phyloP scores from a whole-genome alignment of 1,284 basidiomycete species.

The Agaricales sp. region DNA sequence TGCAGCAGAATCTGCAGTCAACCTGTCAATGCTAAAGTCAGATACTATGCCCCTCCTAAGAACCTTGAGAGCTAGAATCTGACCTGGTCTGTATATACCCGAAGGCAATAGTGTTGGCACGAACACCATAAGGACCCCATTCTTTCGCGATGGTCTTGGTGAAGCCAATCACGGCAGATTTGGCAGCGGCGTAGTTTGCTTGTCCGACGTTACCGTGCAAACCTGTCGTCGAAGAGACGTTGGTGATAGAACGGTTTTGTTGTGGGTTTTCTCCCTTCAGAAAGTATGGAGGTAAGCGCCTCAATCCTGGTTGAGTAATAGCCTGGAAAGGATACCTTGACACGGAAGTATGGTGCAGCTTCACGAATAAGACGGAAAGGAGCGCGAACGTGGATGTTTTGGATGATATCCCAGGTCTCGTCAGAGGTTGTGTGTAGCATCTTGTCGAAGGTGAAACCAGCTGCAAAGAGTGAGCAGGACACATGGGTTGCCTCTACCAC shows the following conservation, averaged over 20 bases:
- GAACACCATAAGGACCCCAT: constrained; percentile 77
- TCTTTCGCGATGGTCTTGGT: constrained; percentile 85
- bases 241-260: constrained; percentile 70
- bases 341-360: constrained; percentile 76
- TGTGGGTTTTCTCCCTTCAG: constrained; percentile 27
- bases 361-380: constrained; percentile 80
- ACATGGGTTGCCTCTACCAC: background rate
- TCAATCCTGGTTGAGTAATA: background rate
- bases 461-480: constrained; percentile 20
- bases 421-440: constrained; percentile 86
- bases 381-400: constrained; percentile 74
- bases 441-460: constrained; percentile 82
- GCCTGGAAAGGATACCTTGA: constrained; percentile 43
- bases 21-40: constrained; percentile 24
- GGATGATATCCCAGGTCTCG: constrained; percentile 73
- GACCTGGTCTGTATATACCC: constrained; percentile 40
- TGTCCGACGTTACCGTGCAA: constrained; percentile 82
- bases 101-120: constrained; percentile 75
- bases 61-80: background rate
- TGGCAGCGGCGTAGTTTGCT: constrained; percentile 75
- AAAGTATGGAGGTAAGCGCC: background rate
- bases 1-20: constrained; percentile 67
- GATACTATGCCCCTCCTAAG: constrained; percentile 2
- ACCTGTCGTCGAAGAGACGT: constrained; percentile 69
- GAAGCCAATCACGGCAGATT: constrained; percentile 66